Base-by-base conservation (phyloP, 441 rosid genomes). In the Populus tomentosa region DNA sequence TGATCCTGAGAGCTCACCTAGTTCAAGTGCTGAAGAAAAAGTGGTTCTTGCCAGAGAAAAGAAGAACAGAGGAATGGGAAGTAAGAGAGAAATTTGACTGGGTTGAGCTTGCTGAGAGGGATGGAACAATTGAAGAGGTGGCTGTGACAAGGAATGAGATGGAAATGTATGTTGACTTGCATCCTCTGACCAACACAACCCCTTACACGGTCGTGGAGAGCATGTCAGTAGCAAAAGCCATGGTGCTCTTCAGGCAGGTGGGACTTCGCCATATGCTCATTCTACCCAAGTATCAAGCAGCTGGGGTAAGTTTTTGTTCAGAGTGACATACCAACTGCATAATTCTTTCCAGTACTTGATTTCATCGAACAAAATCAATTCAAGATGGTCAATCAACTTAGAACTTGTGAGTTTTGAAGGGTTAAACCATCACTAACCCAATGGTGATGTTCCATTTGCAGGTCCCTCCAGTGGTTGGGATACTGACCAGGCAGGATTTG, bases 201-300 rank as follows among this genome's bases (percentile, higher is more conserved):
- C 98, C 98, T 50, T 91, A 85, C 82, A 93, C 97, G 0, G 98
- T 93, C 76, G 82, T 90, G 80, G 95, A 93, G 74, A 89, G 89
- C 85, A 89, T 90, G 90, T 94, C 98, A 0, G 97, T 90, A 42
- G 98, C 94, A 10, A 94, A 93, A 83, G 98, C 98, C 56, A 72
- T 91, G 90, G 93, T 93, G 69, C 90, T 93, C 26, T 94, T 93
- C 86, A 81, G 98, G 83, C 87, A 83, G 82, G 89, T 90, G 3
- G 98, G 94, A 64, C 92, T 91, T 1, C 87, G 98, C 30, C 98
- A 94, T 80, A 66, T 91, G 88, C 85, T 93, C 72, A 61, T 94
- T 11, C 87, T 93, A 61, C 97, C 98, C 50, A 94, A 88, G 80
- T 89, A 88, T 67, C 92, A 90, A 88, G 93, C 91, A n/a, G 87